These are phyloP conservation scores for Malus orientalis DNA, from an alignment of 306 rosid genomes.

Conservation along the genomic window DNA sequence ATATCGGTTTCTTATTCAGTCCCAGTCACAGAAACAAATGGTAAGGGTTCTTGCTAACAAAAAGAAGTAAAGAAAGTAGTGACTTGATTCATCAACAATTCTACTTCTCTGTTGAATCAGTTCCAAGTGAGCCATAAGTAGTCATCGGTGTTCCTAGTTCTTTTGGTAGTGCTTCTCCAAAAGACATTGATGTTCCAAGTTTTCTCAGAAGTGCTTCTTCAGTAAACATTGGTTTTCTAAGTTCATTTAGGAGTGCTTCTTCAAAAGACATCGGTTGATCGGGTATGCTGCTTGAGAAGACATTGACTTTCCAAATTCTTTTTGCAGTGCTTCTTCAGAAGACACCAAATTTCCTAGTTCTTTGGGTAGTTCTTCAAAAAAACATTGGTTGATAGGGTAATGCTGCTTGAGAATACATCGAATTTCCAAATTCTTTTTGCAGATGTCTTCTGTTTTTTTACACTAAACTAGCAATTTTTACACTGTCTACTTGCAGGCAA, in stretches of 20 bases:
- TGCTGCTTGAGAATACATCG: too few species aligned
- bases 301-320: not conserved
- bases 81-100: not conserved
- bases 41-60: not conserved
- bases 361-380: not conserved
- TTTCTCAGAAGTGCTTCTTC: not conserved
- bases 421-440: too few species aligned
- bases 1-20: not conserved
- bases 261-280: not conserved
- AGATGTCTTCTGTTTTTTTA: slow-evolving; percentile 4
- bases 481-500: slow-evolving; percentile 34
- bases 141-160: not conserved
- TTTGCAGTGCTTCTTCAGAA: not conserved
- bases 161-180: not conserved
- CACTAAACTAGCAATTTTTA: not conserved
- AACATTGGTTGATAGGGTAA: not conserved
- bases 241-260: not conserved
- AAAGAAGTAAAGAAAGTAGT: not conserved
- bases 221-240: not conserved
- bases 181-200: not conserved
- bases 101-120: not conserved
- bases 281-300: not conserved
- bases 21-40: not conserved
- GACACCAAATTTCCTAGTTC: not conserved
- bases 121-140: slow-evolving; percentile 7